Conservation (phyloP, 108 stramenopile genomes). For the Cyclotella kingstonii region DNA sequence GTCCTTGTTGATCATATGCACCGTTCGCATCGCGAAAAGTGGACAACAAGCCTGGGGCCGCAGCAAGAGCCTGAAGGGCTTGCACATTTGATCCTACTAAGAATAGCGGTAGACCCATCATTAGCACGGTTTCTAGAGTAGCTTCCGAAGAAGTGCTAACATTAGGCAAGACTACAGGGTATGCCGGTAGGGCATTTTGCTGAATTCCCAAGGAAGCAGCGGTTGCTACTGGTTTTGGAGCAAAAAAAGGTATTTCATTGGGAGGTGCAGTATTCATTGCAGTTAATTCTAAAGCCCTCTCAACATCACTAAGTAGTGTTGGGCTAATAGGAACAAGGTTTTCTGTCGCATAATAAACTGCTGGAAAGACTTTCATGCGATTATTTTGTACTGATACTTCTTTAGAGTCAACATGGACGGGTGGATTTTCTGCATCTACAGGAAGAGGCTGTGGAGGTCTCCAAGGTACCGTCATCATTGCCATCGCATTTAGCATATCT, state of each 20-base stretch:
- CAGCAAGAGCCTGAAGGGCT: slow-evolving; percentile 79
- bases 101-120: slow-evolving; percentile 48
- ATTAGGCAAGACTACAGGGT: slow-evolving; percentile 12
- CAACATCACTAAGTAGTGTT: slow-evolving; percentile 68
- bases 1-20: slow-evolving; percentile 69
- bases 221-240: slow-evolving; percentile 53
- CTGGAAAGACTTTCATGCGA: slow-evolving; percentile 55
- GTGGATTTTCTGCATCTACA: slow-evolving; percentile 51
- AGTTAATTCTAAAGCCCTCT: slow-evolving; percentile 78
- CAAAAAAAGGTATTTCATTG: slow-evolving; percentile 75
- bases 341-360: slow-evolving; percentile 52
- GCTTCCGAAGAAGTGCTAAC: slow-evolving; percentile 23
- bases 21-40: slow-evolving; percentile 77
- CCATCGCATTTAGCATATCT: slow-evolving; percentile 38
- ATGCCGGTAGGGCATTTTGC: slow-evolving; percentile 11
- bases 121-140: slow-evolving; percentile 35
- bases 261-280: slow-evolving; percentile 55
- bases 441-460: slow-evolving; percentile 47
- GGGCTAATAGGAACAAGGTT: slow-evolving; percentile 65
- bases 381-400: slow-evolving; percentile 58
- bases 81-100: slow-evolving; percentile 76
- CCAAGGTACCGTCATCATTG: slow-evolving; percentile 59
- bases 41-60: slow-evolving; percentile 62
- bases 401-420: slow-evolving; percentile 58
- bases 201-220: slow-evolving; percentile 12